Evolutionary conservation across 139 green algal species (phyloP).

Genomic region (Ettlia oleoabundans): DNA sequence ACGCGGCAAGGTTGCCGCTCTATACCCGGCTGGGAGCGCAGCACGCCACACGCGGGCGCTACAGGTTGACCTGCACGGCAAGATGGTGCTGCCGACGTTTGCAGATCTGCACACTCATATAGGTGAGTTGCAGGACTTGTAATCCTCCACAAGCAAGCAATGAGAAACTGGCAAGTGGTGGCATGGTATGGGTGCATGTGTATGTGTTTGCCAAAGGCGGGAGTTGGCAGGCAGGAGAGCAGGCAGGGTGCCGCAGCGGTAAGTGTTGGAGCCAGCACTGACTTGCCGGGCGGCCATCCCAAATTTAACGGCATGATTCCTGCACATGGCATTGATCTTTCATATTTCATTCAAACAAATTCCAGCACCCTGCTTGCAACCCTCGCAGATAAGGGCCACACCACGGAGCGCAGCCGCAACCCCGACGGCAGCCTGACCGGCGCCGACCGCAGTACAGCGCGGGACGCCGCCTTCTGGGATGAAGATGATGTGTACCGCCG

Average conservation of each 20-base stretch:
- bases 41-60: background rate
- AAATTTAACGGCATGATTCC: no score
- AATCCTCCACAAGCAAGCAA: no score
- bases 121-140: conserved; percentile 41
- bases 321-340: background rate
- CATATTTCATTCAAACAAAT: background rate
- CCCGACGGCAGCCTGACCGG: conserved; percentile 61
- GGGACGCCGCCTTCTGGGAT: conserved; percentile 71
- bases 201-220: no score
- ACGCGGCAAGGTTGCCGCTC: background rate
- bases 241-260: no score
- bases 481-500: conserved; percentile 64
- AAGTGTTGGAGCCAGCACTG: no score
- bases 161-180: no score
- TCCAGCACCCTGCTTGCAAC: background rate
- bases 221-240: no score
- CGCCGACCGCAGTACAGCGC: conserved; percentile 67
- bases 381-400: conserved; percentile 74
- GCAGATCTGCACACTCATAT: conserved; percentile 82
- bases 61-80: conserved; percentile 36
- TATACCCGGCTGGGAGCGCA: background rate
- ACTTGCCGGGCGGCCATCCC: no score
- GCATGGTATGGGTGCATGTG: no score
- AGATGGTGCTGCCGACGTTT: conserved; percentile 66
- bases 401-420: conserved; percentile 74